Conservation (phyloP, 1,284 basidiomycete genomes). For the Porogramme epimiltina region DNA sequence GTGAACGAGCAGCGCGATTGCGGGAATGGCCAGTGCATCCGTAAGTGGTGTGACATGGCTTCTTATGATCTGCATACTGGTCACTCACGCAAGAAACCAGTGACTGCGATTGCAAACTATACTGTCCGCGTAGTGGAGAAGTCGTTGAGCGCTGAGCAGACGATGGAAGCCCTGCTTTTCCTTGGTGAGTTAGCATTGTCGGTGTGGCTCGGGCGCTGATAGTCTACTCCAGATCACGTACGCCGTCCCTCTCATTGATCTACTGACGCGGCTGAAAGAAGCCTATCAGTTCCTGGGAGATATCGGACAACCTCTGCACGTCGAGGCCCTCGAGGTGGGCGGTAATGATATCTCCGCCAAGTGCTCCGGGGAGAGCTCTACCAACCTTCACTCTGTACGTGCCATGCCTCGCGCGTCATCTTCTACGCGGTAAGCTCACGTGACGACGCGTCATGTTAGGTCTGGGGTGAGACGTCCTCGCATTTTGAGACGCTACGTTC, state of each 20-base stretch:
- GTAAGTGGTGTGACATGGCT: too few species aligned
- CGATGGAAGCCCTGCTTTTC: constrained; percentile 53
- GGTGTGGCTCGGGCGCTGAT: neutral
- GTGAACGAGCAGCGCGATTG: constrained; percentile 13
- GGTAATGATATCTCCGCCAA: constrained; percentile 30
- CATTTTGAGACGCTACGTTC: too few species aligned
- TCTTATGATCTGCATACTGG: neutral
- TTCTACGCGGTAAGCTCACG: too few species aligned
- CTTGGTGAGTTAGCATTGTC: constrained; percentile 30
- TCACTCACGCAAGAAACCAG: neutral
- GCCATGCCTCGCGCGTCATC: neutral
- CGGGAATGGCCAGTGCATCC: constrained; percentile 3
- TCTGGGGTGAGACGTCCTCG: constrained; percentile 29
- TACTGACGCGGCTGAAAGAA: constrained; percentile 39
- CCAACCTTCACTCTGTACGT: constrained; percentile 51
- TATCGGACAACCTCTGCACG: constrained; percentile 6
- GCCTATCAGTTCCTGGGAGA: constrained; percentile 35
- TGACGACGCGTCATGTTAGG: too few species aligned
- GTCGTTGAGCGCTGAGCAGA: constrained; percentile 40
- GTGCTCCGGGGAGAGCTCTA: constrained; percentile 31
- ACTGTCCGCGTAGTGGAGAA: constrained; percentile 48
- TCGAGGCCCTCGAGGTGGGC: constrained; percentile 26
- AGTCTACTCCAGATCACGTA: constrained; percentile 4
- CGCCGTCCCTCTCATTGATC: neutral
- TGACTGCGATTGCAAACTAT: constrained; percentile 53